phyloP scores from a whole-genome alignment of 345 rosid species.

The Eucalyptus sp. region DNA sequence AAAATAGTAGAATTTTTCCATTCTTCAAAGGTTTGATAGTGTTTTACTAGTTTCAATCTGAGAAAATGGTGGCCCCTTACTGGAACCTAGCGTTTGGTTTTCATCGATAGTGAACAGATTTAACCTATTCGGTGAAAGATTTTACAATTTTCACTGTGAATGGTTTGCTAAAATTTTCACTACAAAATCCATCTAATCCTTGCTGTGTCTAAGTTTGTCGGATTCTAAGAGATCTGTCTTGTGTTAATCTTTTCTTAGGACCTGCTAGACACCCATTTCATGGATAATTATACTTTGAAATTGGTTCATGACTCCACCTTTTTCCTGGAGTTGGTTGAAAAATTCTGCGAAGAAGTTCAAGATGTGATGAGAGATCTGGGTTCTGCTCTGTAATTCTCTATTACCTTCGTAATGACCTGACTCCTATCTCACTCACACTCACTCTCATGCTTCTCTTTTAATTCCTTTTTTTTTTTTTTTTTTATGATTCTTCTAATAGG shows the following conservation, averaged over 20 bases:
- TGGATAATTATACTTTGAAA: not conserved
- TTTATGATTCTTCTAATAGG: not conserved
- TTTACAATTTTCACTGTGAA: not conserved
- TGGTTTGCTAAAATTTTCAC: not conserved
- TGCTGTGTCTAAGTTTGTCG: fast-evolving
- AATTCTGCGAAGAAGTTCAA: not conserved
- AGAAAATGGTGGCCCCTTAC: not conserved
- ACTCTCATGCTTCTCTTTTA: not conserved
- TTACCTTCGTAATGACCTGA: not conserved
- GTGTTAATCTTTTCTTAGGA: not conserved
- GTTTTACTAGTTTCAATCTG: not conserved
- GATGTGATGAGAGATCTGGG: not conserved
- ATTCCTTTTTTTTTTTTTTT: not conserved
- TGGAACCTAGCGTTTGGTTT: not conserved
- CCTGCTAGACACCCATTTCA: not conserved
- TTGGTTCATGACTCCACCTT: not conserved
- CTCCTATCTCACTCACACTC: not conserved
- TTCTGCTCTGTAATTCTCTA: not conserved
- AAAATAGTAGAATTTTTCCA: not conserved
- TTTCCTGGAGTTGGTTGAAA: not conserved
- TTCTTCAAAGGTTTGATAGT: not conserved
- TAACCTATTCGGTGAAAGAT: not conserved
- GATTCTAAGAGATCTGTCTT: fast-evolving
- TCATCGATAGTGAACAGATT: not conserved
- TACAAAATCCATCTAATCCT: not conserved